Evolutionary conservation across 306 rosid species (phyloP).

Genomic region (Trifolium pratense): DNA sequence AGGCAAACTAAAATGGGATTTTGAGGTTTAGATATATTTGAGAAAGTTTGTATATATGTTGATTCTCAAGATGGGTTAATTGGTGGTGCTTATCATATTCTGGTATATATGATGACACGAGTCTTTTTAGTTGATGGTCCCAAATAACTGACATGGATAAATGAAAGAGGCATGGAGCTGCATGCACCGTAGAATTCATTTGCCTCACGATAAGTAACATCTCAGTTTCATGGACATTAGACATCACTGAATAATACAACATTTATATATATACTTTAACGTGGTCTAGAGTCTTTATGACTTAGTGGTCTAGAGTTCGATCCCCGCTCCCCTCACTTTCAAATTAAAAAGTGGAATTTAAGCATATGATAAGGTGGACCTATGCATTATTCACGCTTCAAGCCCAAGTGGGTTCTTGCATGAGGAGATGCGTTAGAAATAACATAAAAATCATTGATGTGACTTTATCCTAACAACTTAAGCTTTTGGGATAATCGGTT

Average conservation of each 20-base stretch:
- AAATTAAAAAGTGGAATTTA: too few relatives aligned
- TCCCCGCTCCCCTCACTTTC: too few relatives aligned
- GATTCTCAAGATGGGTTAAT: not conserved
- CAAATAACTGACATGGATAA: constrained; percentile 27
- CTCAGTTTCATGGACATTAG: constrained; percentile 43
- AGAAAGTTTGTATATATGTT: constrained; percentile 29
- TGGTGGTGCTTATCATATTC: constrained; percentile 1
- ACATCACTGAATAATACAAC: constrained; percentile 29
- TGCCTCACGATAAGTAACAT: constrained; percentile 43
- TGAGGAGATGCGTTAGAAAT: too few relatives aligned
- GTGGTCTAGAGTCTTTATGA: too few relatives aligned
- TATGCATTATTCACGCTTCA: too few relatives aligned
- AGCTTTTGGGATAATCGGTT: too few relatives aligned
- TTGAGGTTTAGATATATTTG: constrained; percentile 47
- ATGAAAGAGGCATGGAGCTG: constrained; percentile 13
- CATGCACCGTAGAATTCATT: not conserved
- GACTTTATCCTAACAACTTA: too few relatives aligned
- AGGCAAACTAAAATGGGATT: constrained; percentile 6
- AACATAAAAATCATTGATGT: too few relatives aligned
- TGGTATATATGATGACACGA: not conserved
- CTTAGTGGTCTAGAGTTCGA: too few relatives aligned
- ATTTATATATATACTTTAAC: too few relatives aligned
- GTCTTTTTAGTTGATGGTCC: constrained; percentile 34
- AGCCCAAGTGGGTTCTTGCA: too few relatives aligned
- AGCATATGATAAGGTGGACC: too few relatives aligned